Evolutionary conservation across 768 basidiomycete genomes (phyloP).

Genomic region (Pisolithus orientalis): DNA sequence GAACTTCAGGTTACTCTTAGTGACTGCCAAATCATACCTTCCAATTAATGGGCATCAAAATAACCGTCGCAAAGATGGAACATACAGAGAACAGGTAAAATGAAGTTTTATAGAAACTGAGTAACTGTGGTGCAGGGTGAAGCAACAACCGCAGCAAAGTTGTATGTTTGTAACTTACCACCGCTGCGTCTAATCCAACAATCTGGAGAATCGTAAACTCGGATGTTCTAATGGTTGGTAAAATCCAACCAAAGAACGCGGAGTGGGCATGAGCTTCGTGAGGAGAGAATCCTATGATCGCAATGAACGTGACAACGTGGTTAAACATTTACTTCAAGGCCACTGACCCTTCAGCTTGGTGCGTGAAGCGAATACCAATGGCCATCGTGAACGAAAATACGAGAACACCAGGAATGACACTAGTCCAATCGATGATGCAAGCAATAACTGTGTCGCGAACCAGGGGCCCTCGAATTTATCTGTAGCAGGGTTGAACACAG

Average conservation of each 20-base stretch:
- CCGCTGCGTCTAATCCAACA: conserved; percentile 94
- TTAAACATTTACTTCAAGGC: neutral
- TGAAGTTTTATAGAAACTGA: conserved; percentile 93
- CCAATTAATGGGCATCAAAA: conserved; percentile 95
- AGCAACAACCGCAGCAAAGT: neutral
- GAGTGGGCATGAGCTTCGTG: conserved; percentile 85
- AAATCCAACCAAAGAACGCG: conserved; percentile 93
- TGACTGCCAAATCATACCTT: conserved; percentile 47
- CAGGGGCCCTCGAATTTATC: conserved; percentile 89
- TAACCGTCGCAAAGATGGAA: conserved; percentile 70
- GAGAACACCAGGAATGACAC: conserved; percentile 84
- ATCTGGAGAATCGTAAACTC: conserved; percentile 94
- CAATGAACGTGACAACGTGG: conserved; percentile 4
- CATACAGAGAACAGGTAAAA: conserved; percentile 88
- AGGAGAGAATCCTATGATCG: conserved; percentile 73
- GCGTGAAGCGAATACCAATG: conserved; percentile 83
- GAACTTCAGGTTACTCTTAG: neutral
- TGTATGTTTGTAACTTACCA: conserved; percentile 48
- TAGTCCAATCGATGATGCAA: conserved; percentile 74
- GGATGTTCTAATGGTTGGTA: conserved; percentile 84
- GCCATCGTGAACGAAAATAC: conserved; percentile 82
- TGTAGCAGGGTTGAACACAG: conserved; percentile 22
- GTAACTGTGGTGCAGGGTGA: conserved; percentile 46
- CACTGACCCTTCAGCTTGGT: conserved; percentile 89
- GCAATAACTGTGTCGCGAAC: conserved; percentile 85